phyloP scores from a whole-genome alignment of 805 yeast genomes.

The Spathaspora hagerdaliae region DNA sequence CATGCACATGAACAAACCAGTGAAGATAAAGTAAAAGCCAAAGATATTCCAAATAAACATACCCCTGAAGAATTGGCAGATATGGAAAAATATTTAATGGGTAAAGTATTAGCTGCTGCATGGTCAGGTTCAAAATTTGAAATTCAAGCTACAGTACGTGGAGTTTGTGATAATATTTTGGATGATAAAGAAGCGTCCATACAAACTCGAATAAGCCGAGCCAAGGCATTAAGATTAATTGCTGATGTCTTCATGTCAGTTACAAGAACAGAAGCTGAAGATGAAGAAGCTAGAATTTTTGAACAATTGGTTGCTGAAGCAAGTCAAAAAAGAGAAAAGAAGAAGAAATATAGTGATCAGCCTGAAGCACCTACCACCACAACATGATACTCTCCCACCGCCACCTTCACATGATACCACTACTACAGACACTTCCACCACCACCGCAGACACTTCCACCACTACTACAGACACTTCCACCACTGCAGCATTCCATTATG shows the following conservation, averaged over 20 bases:
- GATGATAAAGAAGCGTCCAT: constrained; percentile 51
- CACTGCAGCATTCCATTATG: too few relatives aligned
- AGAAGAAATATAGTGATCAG: constrained; percentile 11
- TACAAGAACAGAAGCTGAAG: constrained; percentile 63
- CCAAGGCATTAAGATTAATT: constrained; percentile 55
- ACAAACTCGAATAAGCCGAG: constrained; percentile 51
- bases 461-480: too few relatives aligned
- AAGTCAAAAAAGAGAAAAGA: constrained; percentile 38
- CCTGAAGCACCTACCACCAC: not conserved
- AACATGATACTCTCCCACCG: too few relatives aligned
- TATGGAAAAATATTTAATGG: constrained; percentile 70
- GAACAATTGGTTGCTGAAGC: constrained; percentile 63
- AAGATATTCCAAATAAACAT: constrained; percentile 34
- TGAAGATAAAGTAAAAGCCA: constrained; percentile 7
- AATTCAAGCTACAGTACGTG: constrained; percentile 66
- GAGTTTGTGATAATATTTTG: constrained; percentile 64
- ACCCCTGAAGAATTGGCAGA: constrained; percentile 62
- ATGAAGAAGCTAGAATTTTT: constrained; percentile 71
- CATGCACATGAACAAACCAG: constrained; percentile 7
- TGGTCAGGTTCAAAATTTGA: constrained; percentile 83
- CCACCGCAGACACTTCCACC: too few relatives aligned
- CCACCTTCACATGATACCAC: too few relatives aligned
- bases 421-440: too few relatives aligned
- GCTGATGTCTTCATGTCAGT: constrained; percentile 61
- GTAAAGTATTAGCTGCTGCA: constrained; percentile 77